Base-by-base conservation (phyloP, 208 protist genomes). In the Trypanosomatidae sp. region DNA sequence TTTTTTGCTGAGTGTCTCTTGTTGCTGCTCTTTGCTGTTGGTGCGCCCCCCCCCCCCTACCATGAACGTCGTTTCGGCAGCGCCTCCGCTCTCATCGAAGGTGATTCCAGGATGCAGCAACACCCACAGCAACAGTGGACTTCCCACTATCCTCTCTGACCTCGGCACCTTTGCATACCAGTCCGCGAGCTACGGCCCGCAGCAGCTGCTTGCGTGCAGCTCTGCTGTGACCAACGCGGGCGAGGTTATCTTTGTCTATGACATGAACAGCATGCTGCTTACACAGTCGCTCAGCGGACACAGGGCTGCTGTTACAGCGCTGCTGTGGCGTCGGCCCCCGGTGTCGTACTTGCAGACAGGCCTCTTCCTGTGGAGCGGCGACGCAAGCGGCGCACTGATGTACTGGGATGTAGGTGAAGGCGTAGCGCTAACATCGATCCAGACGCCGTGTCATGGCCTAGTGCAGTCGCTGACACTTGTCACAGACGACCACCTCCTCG, bases 351-450 rank as follows among this genome's bases (percentile, higher is more conserved):
- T 88, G 71, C 88, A 93, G 69, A 84, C 90, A 53, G 82, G 84
- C 15, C 69, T 90, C 39, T 90, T 91, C 64, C 76, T 95, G 39
- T 79, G 86, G 58, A 92, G 81, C 58, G 91, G 85, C 13, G 85
- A 93, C 74, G 49, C 58, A 36, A 43, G 30, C 7, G 91, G 91
- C 8, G 66, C 73, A 15, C 30, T 95, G n/a, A 74, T 85, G 62
- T 82, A 91, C 58, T 95, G 91, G 91, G 88, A 95, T 69, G 91
- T 93, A 19, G 76, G 79, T 19, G 87, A 91, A 59, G 91, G 87
- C 17, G 74, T 91, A 5, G 67, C 86, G 44, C 70, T 92, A 19
- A 88, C 80, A 49, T 84, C 69, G 12, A 66, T 95, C 41, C 59
- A 83, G 59, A 79, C 87, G 2, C 82, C 87, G 25, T 87, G 84